Percentiles rank a stretch among this genome's conserved stretches.
Conservation (phyloP, 2,329 filamentous ascomycete genomes). For the Didymella arachidicola region DNA sequence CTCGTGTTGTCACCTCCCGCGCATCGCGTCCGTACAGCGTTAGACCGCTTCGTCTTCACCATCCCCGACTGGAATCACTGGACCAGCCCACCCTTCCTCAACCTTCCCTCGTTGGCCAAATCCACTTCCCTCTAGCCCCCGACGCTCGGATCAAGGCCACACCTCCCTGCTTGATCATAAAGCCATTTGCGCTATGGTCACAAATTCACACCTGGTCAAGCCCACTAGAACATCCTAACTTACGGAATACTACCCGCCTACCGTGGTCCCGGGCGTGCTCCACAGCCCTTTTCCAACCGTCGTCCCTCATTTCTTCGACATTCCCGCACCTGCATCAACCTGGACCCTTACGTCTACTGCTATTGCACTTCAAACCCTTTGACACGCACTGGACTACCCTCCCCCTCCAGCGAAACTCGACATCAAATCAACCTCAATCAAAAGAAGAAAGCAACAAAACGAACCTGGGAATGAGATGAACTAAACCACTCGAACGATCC, state of each 20-base stretch:
- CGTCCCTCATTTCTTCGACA: slow-evolving; percentile 52
- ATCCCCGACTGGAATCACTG: slow-evolving; percentile 26
- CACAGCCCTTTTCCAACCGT: slow-evolving; percentile 52
- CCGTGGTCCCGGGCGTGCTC: slow-evolving; percentile 53
- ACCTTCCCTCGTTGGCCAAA: slow-evolving; percentile 28
- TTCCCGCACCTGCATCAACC: slow-evolving; percentile 50
- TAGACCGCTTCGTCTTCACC: slow-evolving; percentile 35
- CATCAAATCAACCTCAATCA: slow-evolving; percentile 22
- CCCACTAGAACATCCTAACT: slow-evolving; percentile 51
- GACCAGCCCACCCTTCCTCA: slow-evolving; percentile 35
- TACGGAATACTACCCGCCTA: slow-evolving; percentile 53
- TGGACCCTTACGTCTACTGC: slow-evolving; percentile 51
- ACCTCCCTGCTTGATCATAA: slow-evolving; percentile 48
- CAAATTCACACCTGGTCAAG: slow-evolving; percentile 49
- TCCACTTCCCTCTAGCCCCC: slow-evolving; percentile 49
- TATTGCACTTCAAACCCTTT: slow-evolving; percentile 45
- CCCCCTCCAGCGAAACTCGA: slow-evolving; percentile 33
- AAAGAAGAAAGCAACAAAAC: slow-evolving; percentile 1
- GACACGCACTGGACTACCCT: slow-evolving; percentile 49
- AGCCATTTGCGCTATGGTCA: slow-evolving; percentile 51
- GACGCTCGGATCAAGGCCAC: slow-evolving; percentile 47
- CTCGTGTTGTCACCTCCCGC: slow-evolving; percentile 32
- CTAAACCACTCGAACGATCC: slow-evolving; percentile 26
- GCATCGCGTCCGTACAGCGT: slow-evolving; percentile 34
- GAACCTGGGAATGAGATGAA: slow-evolving; percentile 45